Evolutionary conservation across 352 stramenopile genomes (phyloP), one percentile per base, ranked within the genome.

Genomic region (Phytophthora quininea): DNA sequence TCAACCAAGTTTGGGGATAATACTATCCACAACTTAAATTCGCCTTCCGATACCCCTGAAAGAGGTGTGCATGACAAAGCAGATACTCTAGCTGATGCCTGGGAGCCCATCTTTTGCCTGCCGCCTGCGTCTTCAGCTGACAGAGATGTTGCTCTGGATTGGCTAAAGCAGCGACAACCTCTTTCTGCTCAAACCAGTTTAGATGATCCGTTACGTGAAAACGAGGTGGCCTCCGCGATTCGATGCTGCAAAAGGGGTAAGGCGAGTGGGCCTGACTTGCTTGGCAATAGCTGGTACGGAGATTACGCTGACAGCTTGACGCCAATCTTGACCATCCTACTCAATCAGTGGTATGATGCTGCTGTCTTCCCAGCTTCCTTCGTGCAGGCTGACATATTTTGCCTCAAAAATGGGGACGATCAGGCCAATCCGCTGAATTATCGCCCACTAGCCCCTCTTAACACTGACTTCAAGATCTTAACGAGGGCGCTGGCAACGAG

Each of bases 391-490:
- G 12, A 58, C 7, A 63, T 64, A 3, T 59, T 59, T 19, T 50
- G 33, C n/a, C 27, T 64, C 0, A 64, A 52, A 8, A 63, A 69
- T 14, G 12, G 24, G 1, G 54, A 40, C 0, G n/a, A 49, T 7
- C 9, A 2, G 1, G 12, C 1, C 2, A 15, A 62, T 14, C 54
- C 62, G 7, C 48, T 69, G 1, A 63, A 64, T 29, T 63, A 51
- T n/a, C 5, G 62, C 2, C 62, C 54, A 2, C n/a, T n/a, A n/a
- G n/a, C n/a, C n/a, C n/a, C n/a, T n/a, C 54, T 69, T 3, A 59
- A 65, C 27, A 57, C 63, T 2, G 56, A 64, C 42, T 60, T 64
- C 38, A 69, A 69, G 40, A 4, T 62, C 11, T 42, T 67, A 4
- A 69, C 61, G 3, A 3, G 54, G 1, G 48, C 63, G 1, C 10